A percentile compares a stretch with the other conserved stretches of the same genome.
These are phyloP conservation scores for Pichia nanzhaoensis DNA, from an alignment of 805 yeast genomes.

Conservation along the genomic window DNA sequence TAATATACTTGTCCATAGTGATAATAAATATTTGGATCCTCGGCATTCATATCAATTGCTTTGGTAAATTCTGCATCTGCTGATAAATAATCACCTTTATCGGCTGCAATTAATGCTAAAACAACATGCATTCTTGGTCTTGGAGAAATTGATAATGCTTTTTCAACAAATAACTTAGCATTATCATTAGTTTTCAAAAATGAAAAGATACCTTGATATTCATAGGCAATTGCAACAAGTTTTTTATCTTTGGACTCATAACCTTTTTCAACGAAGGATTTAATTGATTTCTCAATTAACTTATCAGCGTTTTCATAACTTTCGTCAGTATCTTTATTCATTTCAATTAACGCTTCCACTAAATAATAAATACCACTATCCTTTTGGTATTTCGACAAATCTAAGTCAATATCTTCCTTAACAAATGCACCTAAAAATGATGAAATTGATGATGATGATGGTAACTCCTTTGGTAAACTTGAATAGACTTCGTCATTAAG, in stretches of 20 bases:
- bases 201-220: slow-evolving; percentile 74
- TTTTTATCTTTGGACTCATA: slow-evolving; percentile 28
- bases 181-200: slow-evolving; percentile 67
- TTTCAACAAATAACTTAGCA: slow-evolving; percentile 58
- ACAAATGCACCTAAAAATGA: slow-evolving; percentile 87
- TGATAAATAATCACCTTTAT: slow-evolving; percentile 55
- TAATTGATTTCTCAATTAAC: slow-evolving; percentile 52
- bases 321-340: slow-evolving; percentile 42
- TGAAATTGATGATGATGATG: slow-evolving; percentile 75
- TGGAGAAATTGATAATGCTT: slow-evolving; percentile 61
- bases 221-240: slow-evolving; percentile 66
- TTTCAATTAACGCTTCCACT: slow-evolving; percentile 53
- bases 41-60: slow-evolving; percentile 64
- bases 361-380: slow-evolving; percentile 61
- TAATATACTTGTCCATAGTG: slow-evolving; percentile 92
- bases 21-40: slow-evolving; percentile 78
- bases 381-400: slow-evolving; percentile 41
- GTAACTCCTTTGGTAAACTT: slow-evolving; percentile 49
- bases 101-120: slow-evolving; percentile 79
- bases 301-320: slow-evolving; percentile 59
- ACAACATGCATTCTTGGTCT: slow-evolving; percentile 77
- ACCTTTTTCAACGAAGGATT: slow-evolving; percentile 24
- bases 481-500: slow-evolving; percentile 56
- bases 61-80: slow-evolving; percentile 61
- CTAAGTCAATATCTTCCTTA: slow-evolving; percentile 41